These are phyloP conservation scores for Populus hybrid DNA, from an alignment of 441 rosid genomes.

Conservation along the genomic window DNA sequence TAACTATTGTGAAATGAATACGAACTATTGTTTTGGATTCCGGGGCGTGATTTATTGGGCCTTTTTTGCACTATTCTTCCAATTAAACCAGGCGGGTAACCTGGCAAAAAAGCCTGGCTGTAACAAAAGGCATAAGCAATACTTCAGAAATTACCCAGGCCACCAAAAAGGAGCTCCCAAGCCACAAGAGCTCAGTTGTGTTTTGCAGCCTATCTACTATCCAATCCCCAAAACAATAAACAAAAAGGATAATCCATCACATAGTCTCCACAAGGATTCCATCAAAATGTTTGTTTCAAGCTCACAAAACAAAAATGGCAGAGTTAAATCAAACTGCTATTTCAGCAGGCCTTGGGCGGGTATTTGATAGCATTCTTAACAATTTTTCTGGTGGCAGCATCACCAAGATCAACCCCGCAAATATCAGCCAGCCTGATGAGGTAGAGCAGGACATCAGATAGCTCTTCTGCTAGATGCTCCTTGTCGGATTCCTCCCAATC, in stretches of 20 bases:
- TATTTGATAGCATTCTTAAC: constrained; percentile 49
- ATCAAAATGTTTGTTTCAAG: constrained; percentile 4
- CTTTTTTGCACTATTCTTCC: no score
- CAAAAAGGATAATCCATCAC: not conserved
- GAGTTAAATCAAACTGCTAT: no score
- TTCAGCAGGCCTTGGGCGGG: constrained; percentile 27
- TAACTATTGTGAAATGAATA: no score
- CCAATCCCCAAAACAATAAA: not conserved
- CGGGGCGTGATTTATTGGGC: no score
- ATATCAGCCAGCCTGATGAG: constrained; percentile 51
- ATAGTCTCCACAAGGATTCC: not conserved
- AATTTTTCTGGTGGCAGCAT: constrained; percentile 43
- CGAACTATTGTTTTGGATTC: no score
- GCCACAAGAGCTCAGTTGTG: no score
- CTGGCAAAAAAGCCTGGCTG: no score
- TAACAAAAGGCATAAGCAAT: no score
- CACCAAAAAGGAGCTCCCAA: no score
- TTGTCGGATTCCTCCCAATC: constrained; percentile 46
- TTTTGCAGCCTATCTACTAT: no score
- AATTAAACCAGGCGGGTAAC: no score
- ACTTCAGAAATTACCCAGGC: no score
- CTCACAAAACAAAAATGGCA: not conserved
- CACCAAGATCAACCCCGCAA: constrained; percentile 51
- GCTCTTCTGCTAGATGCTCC: constrained; percentile 53
- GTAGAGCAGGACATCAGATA: constrained; percentile 50